Percentiles rank a stretch among this genome's conserved stretches.
Conservation (phyloP, 352 stramenopile species). For the Phytophthora fragariae region DNA sequence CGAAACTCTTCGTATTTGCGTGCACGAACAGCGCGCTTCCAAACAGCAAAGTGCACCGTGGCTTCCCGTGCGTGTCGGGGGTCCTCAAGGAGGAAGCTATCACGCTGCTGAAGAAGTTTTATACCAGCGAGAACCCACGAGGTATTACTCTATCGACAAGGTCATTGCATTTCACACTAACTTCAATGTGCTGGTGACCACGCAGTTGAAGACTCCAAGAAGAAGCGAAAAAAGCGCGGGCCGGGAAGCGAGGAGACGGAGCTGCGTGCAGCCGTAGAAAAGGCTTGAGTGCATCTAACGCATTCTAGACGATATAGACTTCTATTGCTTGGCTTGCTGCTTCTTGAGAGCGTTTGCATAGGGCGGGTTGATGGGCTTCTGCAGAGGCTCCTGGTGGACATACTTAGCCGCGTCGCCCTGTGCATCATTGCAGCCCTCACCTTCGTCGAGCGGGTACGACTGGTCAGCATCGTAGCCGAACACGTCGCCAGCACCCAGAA, state of each 20-base stretch:
- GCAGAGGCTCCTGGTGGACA: conserved; percentile 77
- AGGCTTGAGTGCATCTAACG: conserved; percentile 16
- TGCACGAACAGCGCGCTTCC: conserved; percentile 44
- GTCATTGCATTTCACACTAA: background rate
- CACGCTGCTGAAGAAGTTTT: conserved; percentile 88
- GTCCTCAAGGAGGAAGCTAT: conserved; percentile 89
- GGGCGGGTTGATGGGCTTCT: conserved; percentile 89
- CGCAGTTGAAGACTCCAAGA: conserved; percentile 83
- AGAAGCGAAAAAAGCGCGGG: conserved; percentile 66
- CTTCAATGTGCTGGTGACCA: background rate
- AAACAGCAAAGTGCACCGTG: conserved; percentile 53
- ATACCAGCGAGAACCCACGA: conserved; percentile 89
- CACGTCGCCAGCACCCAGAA: conserved; percentile 77
- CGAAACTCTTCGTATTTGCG: background rate
- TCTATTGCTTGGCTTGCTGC: conserved; percentile 41
- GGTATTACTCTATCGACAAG: conserved; percentile 44
- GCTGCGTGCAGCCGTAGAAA: conserved; percentile 8
- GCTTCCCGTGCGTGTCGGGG: conserved; percentile 71
- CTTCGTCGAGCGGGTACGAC: conserved; percentile 79
- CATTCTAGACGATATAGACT: conserved; percentile 16
- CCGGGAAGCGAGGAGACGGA: conserved; percentile 10
- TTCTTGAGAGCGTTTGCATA: conserved; percentile 82
- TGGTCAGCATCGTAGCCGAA: conserved; percentile 86
- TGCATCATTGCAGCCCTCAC: conserved; percentile 3
- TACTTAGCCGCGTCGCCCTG: conserved; percentile 43